Evolutionary conservation across 2,329 filamentous ascomycete genomes (phyloP).

Genomic region (Phaeosphaeria sp.): DNA sequence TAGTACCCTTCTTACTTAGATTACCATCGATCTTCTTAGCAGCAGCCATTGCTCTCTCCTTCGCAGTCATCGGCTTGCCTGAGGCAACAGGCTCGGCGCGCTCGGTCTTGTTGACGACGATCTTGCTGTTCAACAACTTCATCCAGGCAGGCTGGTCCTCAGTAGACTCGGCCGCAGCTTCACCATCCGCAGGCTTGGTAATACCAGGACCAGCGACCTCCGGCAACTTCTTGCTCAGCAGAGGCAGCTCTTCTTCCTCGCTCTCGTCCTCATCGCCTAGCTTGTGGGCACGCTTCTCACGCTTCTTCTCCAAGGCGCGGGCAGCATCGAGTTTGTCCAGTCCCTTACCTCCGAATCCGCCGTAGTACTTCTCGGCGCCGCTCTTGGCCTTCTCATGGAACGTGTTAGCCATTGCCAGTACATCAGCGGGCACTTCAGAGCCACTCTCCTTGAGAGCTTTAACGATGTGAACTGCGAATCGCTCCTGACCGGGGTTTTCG

Average conservation of each 20-base stretch:
- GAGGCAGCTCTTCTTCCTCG: slow-evolving; percentile 72
- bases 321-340: slow-evolving; percentile 91
- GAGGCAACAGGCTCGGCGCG: slow-evolving; percentile 52
- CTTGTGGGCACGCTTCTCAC: slow-evolving; percentile 78
- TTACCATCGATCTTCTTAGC: slow-evolving; percentile 91
- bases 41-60: slow-evolving; percentile 89
- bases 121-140: slow-evolving; percentile 66
- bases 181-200: slow-evolving; percentile 36
- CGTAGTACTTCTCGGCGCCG: slow-evolving; percentile 84
- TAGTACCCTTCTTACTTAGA: slow-evolving; percentile 85
- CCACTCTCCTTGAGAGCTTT: slow-evolving; percentile 94
- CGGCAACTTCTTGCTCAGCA: slow-evolving; percentile 63
- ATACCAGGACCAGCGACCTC: slow-evolving; percentile 40
- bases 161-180: slow-evolving; percentile 15
- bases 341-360: slow-evolving; percentile 95
- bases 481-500: slow-evolving; percentile 89
- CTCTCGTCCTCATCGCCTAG: slow-evolving; percentile 88
- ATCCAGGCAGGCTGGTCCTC: slow-evolving; percentile 38
- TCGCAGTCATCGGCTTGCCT: slow-evolving; percentile 64
- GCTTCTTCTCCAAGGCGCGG: slow-evolving; percentile 82
- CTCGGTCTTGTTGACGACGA: slow-evolving; percentile 76
- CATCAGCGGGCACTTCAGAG: slow-evolving; percentile 76
- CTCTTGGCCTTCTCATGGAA: slow-evolving; percentile 92
- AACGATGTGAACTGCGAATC: slow-evolving; percentile 84
- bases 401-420: slow-evolving; percentile 66